These are phyloP conservation scores for Coemansia sp. DNA, from an alignment of 371 early-diverging fungal species.

Conservation along the genomic window DNA sequence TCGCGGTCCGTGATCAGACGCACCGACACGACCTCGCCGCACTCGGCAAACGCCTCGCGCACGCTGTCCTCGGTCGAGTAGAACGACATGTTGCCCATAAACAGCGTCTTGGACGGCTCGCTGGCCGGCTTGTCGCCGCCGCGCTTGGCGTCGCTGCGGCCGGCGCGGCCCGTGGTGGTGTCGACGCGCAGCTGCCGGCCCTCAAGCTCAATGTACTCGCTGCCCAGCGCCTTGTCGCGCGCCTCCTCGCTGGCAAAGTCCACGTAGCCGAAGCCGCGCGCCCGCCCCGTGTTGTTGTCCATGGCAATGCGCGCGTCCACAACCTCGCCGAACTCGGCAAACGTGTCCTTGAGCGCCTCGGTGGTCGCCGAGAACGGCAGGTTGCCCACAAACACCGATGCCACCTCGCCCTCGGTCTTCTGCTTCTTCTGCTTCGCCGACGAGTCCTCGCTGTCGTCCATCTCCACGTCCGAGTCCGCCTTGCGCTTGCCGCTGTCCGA, in stretches of 20 bases:
- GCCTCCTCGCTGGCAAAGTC: constrained; percentile 60
- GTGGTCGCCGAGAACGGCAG: constrained; percentile 83
- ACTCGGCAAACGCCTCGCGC: constrained; percentile 89
- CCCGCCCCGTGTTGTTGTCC: constrained; percentile 74
- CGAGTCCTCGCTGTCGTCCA: constrained; percentile 8
- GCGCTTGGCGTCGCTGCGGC: constrained; percentile 52
- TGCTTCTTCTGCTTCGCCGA: constrained; percentile 30
- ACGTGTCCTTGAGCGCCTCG: constrained; percentile 66
- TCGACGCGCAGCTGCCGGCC: constrained; percentile 63
- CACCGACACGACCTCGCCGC: constrained; percentile 58
- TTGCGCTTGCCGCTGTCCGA: constrained; percentile 13
- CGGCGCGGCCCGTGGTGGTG: constrained; percentile 54
- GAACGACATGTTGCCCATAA: constrained; percentile 97
- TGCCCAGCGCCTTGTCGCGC: constrained; percentile 22
- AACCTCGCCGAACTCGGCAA: constrained; percentile 72
- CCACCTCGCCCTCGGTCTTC: constrained; percentile 55
- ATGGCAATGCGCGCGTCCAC: constrained; percentile 70
- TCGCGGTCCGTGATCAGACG: constrained; percentile 64
- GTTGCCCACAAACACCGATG: constrained; percentile 89
- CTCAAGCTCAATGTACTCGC: constrained; percentile 29
- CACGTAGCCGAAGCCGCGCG: constrained; percentile 83
- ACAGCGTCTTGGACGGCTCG: constrained; percentile 76
- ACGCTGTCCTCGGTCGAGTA: constrained; percentile 97
- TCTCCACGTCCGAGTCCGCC: constrained; percentile 5
- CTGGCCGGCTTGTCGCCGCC: not conserved